Base-by-base conservation (phyloP, 257 asterid genomes). In the Voacanga thouarsii region DNA sequence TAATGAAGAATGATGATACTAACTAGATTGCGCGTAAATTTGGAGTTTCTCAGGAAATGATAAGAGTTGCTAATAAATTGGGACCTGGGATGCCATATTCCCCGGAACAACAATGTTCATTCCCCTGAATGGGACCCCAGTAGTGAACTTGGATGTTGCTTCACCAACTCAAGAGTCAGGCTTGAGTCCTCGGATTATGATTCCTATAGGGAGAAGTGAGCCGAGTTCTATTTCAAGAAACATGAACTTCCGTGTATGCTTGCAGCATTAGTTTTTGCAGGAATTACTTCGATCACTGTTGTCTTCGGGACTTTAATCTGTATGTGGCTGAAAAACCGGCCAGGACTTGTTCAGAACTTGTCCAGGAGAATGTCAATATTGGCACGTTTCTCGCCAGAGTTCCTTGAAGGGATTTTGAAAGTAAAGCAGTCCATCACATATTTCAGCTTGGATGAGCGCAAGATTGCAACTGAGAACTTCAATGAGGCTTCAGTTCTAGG, bases 381-480 rank as follows among this genome's bases (percentile, higher is more conserved):
- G 50, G 26, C 68, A 18, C 49, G 70, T 60, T 49, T 82, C 16
- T 50, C 82, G 4, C 77, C 67, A 0, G 82, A 78, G 7, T 78
- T 82, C 78, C 75, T 78, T 70, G 75, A 78, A 37, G 80, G 72
- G 43, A 75, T 82, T 74, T 70, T 67, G 23, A 78, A 78, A 33
- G 57, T 82, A 12, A 82, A 82, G 65, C 85, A 68, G 14, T 67
- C 80, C 19, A 60, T 78, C 61, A 75, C 64, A 8, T 74, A 71
- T 61, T 78, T 68, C 75, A 50, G 72, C 19, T 30, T 78, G 57
- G 85, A 75, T 51, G 82, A 78, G 50, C 66, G 78, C 23, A 71
- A 53, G 71, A 6, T 60, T 60, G 85, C 82, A 14, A 82, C 85
- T 49, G 61, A 12, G 3, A 37, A 75, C 76, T 82, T 82, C 71